These are phyloP conservation scores for Spirogloea muscicola DNA, from an alignment of 139 green algal genomes.

Conservation along the genomic window DNA sequence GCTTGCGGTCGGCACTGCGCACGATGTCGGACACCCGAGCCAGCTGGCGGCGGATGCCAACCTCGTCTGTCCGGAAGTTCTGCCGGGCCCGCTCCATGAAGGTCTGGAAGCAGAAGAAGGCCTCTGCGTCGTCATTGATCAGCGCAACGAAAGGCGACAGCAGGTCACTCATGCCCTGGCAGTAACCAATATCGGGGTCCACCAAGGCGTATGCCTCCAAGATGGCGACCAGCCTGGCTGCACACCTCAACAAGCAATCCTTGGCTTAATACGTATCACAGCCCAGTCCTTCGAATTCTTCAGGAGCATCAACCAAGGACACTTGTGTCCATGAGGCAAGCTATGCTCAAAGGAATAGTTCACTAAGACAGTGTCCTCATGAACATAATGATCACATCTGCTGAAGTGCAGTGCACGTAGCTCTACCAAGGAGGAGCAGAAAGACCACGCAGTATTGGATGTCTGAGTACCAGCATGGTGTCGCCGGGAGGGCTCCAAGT, in stretches of 20 bases:
- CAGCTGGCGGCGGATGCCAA: conserved; percentile 68
- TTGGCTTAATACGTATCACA: too few species aligned
- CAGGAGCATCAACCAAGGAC: too few species aligned
- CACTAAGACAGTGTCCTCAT: too few species aligned
- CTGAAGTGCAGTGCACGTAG: too few species aligned
- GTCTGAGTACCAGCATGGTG: too few species aligned
- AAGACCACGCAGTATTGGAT: too few species aligned
- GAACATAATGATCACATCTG: too few species aligned
- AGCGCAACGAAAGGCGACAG: conserved; percentile 75
- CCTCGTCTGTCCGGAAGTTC: conserved; percentile 71
- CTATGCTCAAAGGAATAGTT: too few species aligned
- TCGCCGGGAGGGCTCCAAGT: conserved; percentile 25
- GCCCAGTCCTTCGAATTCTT: too few species aligned
- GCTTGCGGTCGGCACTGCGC: conserved; percentile 49
- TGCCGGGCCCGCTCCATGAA: conserved; percentile 51
- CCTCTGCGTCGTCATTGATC: conserved; percentile 72
- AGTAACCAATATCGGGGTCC: conserved; percentile 79
- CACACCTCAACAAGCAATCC: too few species aligned
- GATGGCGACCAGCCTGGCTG: conserved; percentile 51
- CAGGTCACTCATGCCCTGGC: conserved; percentile 85
- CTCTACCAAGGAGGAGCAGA: too few species aligned
- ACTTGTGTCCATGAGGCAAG: too few species aligned
- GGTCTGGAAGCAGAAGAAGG: conserved; percentile 77
- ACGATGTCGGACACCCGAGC: conserved; percentile 55
- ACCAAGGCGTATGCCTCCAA: conserved; percentile 76